phyloP scores from a whole-genome alignment of 1,139 yeast species.

The Pneumocystis canis region DNA sequence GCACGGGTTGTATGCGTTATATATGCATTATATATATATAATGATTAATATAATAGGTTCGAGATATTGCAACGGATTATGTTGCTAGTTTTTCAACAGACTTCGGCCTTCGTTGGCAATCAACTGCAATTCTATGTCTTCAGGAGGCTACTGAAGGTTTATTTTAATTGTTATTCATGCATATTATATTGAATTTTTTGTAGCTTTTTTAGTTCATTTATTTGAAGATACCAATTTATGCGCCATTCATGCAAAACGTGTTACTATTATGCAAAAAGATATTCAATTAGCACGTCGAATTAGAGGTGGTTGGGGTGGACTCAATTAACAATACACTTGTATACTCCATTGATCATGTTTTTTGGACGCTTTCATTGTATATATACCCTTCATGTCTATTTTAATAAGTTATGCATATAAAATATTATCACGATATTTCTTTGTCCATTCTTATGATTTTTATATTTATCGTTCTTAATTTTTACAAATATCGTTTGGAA shows the following conservation, averaged over 20 bases:
- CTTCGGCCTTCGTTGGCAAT: conserved; percentile 66
- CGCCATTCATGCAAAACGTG: conserved; percentile 86
- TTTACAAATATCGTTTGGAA: too few relatives aligned
- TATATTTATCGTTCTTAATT: too few relatives aligned
- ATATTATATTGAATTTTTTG: too few relatives aligned
- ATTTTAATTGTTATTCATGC: too few relatives aligned
- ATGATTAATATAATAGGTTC: conserved; percentile 24
- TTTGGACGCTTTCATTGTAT: too few relatives aligned
- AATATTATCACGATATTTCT: too few relatives aligned
- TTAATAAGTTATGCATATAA: too few relatives aligned
- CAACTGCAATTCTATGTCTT: conserved; percentile 70
- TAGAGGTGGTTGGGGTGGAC: conserved; percentile 36
- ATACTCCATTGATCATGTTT: too few relatives aligned
- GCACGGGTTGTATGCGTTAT: conserved; percentile 39
- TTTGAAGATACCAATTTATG: conserved; percentile 82
- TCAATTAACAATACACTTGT: conserved; percentile 1
- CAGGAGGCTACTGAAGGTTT: conserved; percentile 71
- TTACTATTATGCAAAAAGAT: conserved; percentile 87
- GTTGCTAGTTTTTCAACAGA: conserved; percentile 26
- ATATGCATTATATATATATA: conserved; percentile 18
- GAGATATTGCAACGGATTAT: conserved; percentile 66
- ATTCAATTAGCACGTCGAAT: conserved; percentile 81
- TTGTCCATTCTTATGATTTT: too few relatives aligned
- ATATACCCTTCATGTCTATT: too few relatives aligned
- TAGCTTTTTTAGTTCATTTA: conserved; percentile 65